A percentile compares a stretch with the other conserved stretches of the same genome.
These are phyloP conservation scores for Fereydounia khargensis DNA, from an alignment of 1,284 basidiomycete species.

Conservation along the genomic window DNA sequence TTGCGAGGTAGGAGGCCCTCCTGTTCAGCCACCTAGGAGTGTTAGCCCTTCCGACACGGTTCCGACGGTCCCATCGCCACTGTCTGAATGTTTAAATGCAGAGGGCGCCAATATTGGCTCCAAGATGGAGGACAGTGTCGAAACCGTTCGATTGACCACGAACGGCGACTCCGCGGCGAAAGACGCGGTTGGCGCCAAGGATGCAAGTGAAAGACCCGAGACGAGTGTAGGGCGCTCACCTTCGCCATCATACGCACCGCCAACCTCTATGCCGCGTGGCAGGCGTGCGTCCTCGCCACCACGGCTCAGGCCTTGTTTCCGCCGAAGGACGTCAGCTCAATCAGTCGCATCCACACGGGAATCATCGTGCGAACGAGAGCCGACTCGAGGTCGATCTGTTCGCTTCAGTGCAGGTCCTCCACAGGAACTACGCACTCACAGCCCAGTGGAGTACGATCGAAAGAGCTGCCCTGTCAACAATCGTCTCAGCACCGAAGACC, in stretches of 20 bases:
- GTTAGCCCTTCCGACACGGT: constrained; percentile 46
- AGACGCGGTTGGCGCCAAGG: too few relatives aligned
- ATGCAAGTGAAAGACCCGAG: too few relatives aligned
- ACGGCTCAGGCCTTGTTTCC: constrained; percentile 49
- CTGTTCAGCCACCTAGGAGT: constrained; percentile 27
- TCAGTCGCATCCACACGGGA: constrained; percentile 21
- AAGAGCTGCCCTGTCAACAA: constrained; percentile 51
- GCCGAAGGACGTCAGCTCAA: constrained; percentile 30
- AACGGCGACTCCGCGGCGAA: too few relatives aligned
- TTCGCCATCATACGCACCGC: background rate
- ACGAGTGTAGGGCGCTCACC: too few relatives aligned
- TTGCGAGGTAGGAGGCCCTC: constrained; percentile 38
- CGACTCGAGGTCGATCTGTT: constrained; percentile 32
- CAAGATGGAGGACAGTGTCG: constrained; percentile 29
- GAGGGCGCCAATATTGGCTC: constrained; percentile 3
- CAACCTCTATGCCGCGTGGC: constrained; percentile 1
- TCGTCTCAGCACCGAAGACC: constrained; percentile 46
- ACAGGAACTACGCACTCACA: constrained; percentile 49
- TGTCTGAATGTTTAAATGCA: constrained; percentile 39
- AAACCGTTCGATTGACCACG: constrained; percentile 27
- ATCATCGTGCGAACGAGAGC: constrained; percentile 45
- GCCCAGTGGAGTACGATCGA: constrained; percentile 55
- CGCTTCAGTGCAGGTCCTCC: constrained; percentile 50
- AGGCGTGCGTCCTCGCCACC: constrained; percentile 41
- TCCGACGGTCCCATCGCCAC: constrained; percentile 44